phyloP scores from a whole-genome alignment of 108 stramenopile genomes.

The Asterionellopsis glacialis region DNA sequence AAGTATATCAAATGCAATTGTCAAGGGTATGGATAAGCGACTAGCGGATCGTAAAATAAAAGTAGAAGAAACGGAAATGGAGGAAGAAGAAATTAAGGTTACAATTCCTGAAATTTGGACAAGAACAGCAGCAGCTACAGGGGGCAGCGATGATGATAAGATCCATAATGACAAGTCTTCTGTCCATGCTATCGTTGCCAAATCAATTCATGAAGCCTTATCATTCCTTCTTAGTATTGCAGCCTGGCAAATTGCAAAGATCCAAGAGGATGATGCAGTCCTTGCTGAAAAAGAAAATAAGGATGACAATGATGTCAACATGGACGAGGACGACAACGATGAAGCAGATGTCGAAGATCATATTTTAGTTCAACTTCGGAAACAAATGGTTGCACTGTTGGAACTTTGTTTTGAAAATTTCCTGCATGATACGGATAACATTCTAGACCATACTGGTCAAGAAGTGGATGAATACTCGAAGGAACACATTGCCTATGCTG shows the following conservation, averaged over 20 bases:
- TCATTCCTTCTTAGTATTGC: conserved; percentile 44
- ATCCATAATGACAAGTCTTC: conserved; percentile 20
- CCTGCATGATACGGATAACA: conserved; percentile 37
- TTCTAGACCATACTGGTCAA: background rate
- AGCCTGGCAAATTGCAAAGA: conserved; percentile 20
- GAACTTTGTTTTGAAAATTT: conserved; percentile 68
- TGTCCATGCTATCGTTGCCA: conserved; percentile 39
- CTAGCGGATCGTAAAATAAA: conserved; percentile 21
- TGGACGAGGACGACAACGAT: conserved; percentile 28
- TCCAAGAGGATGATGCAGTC: background rate
- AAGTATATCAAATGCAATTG: conserved; percentile 25
- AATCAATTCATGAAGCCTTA: conserved; percentile 36
- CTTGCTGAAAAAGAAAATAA: conserved; percentile 18
- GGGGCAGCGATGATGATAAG: no score
- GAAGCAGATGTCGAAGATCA: conserved; percentile 37
- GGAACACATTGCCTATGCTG: conserved; percentile 55
- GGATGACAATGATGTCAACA: conserved; percentile 18
- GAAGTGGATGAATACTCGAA: conserved; percentile 31
- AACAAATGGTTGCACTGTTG: conserved; percentile 47
- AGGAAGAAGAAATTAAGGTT: conserved; percentile 10
- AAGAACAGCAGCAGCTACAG: no score
- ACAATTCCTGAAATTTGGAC: conserved; percentile 37
- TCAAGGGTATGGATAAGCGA: conserved; percentile 25
- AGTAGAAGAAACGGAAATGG: conserved; percentile 3
- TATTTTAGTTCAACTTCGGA: conserved; percentile 49